phyloP scores from a whole-genome alignment of 345 rosid genomes.

The Litchi chinensis region DNA sequence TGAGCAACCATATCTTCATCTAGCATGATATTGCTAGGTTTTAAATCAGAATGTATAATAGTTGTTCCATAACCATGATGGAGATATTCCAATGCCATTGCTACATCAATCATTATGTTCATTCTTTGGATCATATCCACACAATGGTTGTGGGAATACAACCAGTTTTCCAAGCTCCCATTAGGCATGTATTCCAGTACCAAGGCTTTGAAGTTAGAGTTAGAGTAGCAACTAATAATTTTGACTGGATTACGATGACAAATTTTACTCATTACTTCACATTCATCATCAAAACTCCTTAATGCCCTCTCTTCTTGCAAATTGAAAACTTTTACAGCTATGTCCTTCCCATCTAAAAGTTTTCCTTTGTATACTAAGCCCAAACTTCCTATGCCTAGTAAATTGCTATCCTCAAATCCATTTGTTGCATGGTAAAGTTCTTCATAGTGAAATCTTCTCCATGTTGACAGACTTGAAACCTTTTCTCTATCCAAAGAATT shows the following conservation, averaged over 20 bases:
- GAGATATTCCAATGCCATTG: conserved; percentile 12
- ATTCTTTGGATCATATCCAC: background rate
- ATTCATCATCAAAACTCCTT: conserved; percentile 15
- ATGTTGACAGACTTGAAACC: background rate
- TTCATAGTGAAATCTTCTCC: conserved; percentile 4
- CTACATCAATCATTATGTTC: conserved; percentile 5
- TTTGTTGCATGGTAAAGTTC: conserved; percentile 2
- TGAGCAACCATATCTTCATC: conserved; percentile 12
- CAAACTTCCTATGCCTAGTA: conserved; percentile 15
- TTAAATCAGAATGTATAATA: conserved; percentile 5
- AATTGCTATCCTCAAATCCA: background rate
- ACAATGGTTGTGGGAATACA: background rate
- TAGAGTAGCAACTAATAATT: background rate
- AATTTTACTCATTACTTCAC: background rate
- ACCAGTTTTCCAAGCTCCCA: conserved; percentile 10
- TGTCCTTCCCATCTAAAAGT: background rate
- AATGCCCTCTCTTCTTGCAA: background rate
- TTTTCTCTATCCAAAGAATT: background rate
- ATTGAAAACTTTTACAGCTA: conserved; percentile 12
- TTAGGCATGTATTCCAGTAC: conserved; percentile 9
- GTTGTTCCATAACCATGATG: background rate
- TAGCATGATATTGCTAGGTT: background rate
- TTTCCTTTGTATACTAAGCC: conserved; percentile 14
- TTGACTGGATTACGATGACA: conserved; percentile 13
- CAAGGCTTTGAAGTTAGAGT: background rate